Evolutionary conservation across 257 asterid species (phyloP).

Genomic region (Lycium barbarum): DNA sequence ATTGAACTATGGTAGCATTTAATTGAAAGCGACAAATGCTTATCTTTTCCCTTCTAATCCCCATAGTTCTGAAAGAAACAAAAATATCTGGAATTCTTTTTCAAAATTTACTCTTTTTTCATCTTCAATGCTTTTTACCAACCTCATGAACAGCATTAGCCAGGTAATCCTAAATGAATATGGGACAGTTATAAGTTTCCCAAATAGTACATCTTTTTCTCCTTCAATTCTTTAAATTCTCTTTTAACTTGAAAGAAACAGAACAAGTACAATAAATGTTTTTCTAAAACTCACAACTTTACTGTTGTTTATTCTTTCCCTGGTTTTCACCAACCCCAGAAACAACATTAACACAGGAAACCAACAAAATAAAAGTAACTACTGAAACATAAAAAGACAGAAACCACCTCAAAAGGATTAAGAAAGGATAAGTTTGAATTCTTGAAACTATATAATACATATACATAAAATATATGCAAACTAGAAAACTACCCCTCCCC

Average conservation of each 20-base stretch:
- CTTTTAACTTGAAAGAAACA: not conserved
- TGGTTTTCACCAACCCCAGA: constrained; percentile 15
- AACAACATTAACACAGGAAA: constrained; percentile 19
- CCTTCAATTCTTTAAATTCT: not conserved
- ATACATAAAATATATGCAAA: not conserved
- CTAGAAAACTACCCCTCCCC: not conserved
- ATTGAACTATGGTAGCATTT: not conserved
- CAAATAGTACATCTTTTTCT: not conserved
- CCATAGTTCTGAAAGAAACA: not conserved
- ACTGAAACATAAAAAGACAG: not conserved
- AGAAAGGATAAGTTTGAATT: constrained; percentile 11
- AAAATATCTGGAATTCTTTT: not conserved
- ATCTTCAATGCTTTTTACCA: constrained; percentile 1
- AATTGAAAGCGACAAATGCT: not conserved
- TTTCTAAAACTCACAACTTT: not conserved
- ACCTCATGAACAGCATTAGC: not conserved
- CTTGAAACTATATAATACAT: not conserved
- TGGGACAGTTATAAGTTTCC: not conserved
- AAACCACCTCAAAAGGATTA: not conserved
- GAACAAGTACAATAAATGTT: not conserved
- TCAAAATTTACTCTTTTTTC: not conserved
- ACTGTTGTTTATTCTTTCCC: not conserved
- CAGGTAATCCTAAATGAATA: not conserved
- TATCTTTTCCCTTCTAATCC: not conserved
- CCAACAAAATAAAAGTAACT: constrained; percentile 8